Base-by-base conservation (phyloP, 495 filamentous ascomycete genomes). In the Xylaria bambusicola region DNA sequence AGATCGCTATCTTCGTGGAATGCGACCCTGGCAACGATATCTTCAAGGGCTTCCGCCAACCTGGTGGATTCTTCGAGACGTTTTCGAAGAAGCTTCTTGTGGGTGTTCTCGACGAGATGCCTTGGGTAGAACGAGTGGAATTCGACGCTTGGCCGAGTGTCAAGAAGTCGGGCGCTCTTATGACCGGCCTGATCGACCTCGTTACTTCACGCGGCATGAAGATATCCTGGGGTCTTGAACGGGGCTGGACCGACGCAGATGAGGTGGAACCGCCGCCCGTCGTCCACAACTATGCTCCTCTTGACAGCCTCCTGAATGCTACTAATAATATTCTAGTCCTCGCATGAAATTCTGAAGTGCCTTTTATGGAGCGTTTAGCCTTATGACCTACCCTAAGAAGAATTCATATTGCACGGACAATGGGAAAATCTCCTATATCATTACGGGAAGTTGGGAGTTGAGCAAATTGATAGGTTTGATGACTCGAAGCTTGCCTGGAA, bases 131-230 rank as follows among this genome's bases (percentile, higher is more conserved):
- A 20, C 75, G 79, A 20, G 81, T 95, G 21, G 82, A 92, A 61
- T 91, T 95, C 62, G 90, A 95, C 70, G 90, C 79, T 9, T 91
- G 82, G 72, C 76, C 83, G 0, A 85, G 84, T 47, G 89, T 95
- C 21, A 82, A 83, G 71, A 86, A 86, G 66, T 76, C 78, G 17
- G 87, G 88, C 9, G 80, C 80, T 33, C 78, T 96, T 70, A 88
- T 96, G 83, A 71, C 68, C n/a, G 83, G 83, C 15, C 71, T 96
- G 23, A 62, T 89, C 21, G 69, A 83, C 1, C 83, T 87, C 23
- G 79, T 81, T 0, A 73, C 68, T 12, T 62, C 68, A 13, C 76
- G 76, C 2, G 69, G 78, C 7, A 84, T 83, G 66, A 78, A 74
- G 57, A 79, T 92, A 24, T 71, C 71, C 17, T 93, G 89, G 88